Evolutionary conservation across 2,329 filamentous ascomycete species (phyloP).

Genomic region (Epichloe scottii): DNA sequence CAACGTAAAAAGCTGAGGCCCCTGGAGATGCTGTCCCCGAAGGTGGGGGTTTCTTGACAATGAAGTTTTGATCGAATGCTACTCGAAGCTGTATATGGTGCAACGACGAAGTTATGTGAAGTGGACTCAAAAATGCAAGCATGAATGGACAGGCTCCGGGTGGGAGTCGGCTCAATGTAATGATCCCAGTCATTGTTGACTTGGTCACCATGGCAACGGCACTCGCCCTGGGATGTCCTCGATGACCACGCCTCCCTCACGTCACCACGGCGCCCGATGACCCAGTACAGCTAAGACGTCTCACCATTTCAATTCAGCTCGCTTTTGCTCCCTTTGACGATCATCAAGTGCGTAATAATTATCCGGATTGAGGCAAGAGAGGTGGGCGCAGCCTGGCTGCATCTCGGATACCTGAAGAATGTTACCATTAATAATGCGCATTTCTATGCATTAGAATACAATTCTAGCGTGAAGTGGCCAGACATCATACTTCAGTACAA

Average conservation of each 20-base stretch:
- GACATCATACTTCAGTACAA: background rate
- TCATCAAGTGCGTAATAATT: background rate
- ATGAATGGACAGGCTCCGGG: constrained; percentile 11
- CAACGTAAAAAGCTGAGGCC: constrained; percentile 11
- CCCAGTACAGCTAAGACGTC: constrained; percentile 4
- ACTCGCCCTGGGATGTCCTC: background rate
- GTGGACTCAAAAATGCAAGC: constrained; percentile 14
- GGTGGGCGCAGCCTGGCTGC: background rate
- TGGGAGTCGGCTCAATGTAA: constrained; percentile 13
- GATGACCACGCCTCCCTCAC: constrained; percentile 4
- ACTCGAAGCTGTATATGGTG: constrained; percentile 4
- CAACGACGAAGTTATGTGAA: constrained; percentile 9
- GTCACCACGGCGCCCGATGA: constrained; percentile 10
- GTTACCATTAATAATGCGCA: background rate
- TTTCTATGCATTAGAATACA: background rate
- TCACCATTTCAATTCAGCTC: constrained; percentile 1
- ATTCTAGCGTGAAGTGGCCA: background rate
- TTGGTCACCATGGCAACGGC: constrained; percentile 22
- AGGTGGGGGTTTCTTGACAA: constrained; percentile 7
- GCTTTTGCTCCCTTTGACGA: background rate
- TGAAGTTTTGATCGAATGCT: background rate
- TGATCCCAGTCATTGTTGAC: constrained; percentile 18
- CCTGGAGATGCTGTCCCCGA: constrained; percentile 7
- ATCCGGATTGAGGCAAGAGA: background rate
- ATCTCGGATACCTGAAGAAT: background rate